These are phyloP conservation scores for Neofusicoccum laricinum DNA, from an alignment of 2,329 filamentous ascomycete species.

Conservation along the genomic window DNA sequence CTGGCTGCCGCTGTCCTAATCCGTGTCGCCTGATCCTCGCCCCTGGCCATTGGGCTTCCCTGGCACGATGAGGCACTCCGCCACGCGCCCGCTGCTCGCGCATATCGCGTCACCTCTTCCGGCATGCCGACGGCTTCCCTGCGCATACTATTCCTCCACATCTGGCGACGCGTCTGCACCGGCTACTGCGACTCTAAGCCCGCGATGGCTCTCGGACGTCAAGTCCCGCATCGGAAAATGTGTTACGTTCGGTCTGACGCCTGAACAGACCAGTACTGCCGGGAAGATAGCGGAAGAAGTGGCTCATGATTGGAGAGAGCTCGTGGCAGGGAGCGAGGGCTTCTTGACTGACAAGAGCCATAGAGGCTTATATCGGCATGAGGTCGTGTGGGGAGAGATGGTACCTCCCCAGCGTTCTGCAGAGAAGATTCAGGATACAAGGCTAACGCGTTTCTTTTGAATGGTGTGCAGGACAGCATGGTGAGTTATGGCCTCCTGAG, in stretches of 20 bases:
- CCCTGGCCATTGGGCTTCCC: neutral
- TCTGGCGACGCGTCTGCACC: conserved; percentile 17
- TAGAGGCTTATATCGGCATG: conserved; percentile 62
- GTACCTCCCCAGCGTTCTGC: conserved; percentile 44
- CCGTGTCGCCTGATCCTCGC: neutral
- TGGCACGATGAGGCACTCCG: conserved; percentile 1
- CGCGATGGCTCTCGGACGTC: conserved; percentile 69
- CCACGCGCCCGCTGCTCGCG: conserved; percentile 11
- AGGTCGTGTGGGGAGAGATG: conserved; percentile 84
- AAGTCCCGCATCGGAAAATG: conserved; percentile 69
- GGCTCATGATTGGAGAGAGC: conserved; percentile 62
- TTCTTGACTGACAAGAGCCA: conserved; percentile 64
- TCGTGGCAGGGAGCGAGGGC: conserved; percentile 72
- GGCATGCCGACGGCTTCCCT: conserved; percentile 2
- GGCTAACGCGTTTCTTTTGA: conserved; percentile 28
- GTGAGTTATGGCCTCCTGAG: conserved; percentile 35
- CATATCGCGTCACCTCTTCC: neutral
- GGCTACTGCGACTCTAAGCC: conserved; percentile 36
- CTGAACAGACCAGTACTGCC: conserved; percentile 58
- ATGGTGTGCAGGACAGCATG: conserved; percentile 49
- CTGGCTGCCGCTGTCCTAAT: neutral
- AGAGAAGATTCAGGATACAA: neutral
- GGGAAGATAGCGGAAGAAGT: neutral
- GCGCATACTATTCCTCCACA: conserved; percentile 4
- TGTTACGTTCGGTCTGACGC: conserved; percentile 68